A percentile compares a stretch with the other conserved stretches of the same genome.
Evolutionary conservation across 805 yeast genomes (phyloP).

Genomic region (Zygotorulaspora danielsina): DNA sequence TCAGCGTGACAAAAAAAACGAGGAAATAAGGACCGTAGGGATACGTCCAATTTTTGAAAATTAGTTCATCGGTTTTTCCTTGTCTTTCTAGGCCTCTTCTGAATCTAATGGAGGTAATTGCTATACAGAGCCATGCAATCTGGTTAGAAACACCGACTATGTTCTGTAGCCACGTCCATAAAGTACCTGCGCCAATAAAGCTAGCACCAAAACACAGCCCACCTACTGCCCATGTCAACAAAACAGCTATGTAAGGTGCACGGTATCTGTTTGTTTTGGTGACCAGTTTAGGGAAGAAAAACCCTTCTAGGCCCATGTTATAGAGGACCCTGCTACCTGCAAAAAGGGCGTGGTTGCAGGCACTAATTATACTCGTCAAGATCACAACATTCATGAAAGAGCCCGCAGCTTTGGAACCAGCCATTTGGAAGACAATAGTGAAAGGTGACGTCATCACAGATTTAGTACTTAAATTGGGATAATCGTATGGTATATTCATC

Average conservation of each 20-base stretch:
- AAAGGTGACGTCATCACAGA: slow-evolving; percentile 42
- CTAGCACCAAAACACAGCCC: slow-evolving; percentile 60
- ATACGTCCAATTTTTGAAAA: slow-evolving; percentile 47
- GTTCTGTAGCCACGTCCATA: slow-evolving; percentile 51
- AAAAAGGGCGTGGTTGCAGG: slow-evolving; percentile 51
- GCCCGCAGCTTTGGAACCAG: slow-evolving; percentile 50
- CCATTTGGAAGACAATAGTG: slow-evolving; percentile 46
- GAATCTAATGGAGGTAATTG: slow-evolving; percentile 47
- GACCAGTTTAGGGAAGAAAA: slow-evolving; percentile 28
- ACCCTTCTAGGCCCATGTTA: slow-evolving; percentile 49
- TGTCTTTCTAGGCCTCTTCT: slow-evolving; percentile 44
- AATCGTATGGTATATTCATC: slow-evolving; percentile 54
- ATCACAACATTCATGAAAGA: slow-evolving; percentile 51
- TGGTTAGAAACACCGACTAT: slow-evolving; percentile 52
- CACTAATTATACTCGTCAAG: slow-evolving; percentile 50
- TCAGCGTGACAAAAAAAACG: slow-evolving; percentile 41
- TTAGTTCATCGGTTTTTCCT: slow-evolving; percentile 41
- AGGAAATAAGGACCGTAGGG: slow-evolving; percentile 49
- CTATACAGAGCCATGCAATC: slow-evolving; percentile 48
- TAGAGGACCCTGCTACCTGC: slow-evolving; percentile 49
- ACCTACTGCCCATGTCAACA: slow-evolving; percentile 49
- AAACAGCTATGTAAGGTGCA: slow-evolving; percentile 48
- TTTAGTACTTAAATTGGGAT: slow-evolving; percentile 39
- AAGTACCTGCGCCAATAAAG: slow-evolving; percentile 48
- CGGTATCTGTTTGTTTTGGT: slow-evolving; percentile 41